Evolutionary conservation across 345 rosid genomes (phyloP).

Genomic region (Gossypium thurberi): DNA sequence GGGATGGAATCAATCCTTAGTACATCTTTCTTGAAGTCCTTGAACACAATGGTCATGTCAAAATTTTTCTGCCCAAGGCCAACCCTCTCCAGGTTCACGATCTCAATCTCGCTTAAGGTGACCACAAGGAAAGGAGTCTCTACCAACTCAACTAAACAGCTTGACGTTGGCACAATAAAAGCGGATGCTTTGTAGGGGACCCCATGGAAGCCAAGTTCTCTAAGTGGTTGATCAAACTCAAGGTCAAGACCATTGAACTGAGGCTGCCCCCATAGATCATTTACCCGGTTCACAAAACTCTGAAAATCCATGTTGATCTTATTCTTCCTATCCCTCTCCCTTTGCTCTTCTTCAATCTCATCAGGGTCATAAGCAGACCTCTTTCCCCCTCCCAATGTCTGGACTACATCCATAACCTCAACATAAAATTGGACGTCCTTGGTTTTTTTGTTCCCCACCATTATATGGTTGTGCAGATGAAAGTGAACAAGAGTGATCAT

Average conservation of each 20-base stretch:
- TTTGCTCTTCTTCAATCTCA: neutral
- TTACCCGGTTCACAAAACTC: conserved; percentile 34
- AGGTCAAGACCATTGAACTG: conserved; percentile 73
- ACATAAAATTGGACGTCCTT: conserved; percentile 89
- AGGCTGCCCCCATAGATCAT: conserved; percentile 81
- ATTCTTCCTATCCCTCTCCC: neutral
- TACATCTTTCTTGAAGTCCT: conserved; percentile 88
- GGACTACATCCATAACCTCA: conserved; percentile 87
- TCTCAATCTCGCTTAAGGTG: conserved; percentile 83
- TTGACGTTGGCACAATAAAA: conserved; percentile 82
- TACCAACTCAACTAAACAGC: conserved; percentile 77
- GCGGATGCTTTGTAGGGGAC: conserved; percentile 76
- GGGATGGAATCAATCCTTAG: conserved; percentile 78
- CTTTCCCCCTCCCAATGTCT: neutral
- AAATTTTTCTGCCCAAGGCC: conserved; percentile 90
- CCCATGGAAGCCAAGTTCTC: conserved; percentile 93
- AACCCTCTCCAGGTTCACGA: conserved; percentile 90
- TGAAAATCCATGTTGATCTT: neutral
- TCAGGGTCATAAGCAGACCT: neutral
- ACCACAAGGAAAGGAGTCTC: conserved; percentile 82
- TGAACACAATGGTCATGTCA: conserved; percentile 84
- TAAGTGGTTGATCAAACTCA: conserved; percentile 90
- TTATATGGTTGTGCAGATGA: conserved; percentile 89
- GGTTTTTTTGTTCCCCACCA: conserved; percentile 92
- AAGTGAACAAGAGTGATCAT: conserved; percentile 83